Percentiles rank a stretch among this genome's conserved stretches.
phyloP scores from a whole-genome alignment of 495 filamentous ascomycete genomes.

The Beverwykella pulmonaria region DNA sequence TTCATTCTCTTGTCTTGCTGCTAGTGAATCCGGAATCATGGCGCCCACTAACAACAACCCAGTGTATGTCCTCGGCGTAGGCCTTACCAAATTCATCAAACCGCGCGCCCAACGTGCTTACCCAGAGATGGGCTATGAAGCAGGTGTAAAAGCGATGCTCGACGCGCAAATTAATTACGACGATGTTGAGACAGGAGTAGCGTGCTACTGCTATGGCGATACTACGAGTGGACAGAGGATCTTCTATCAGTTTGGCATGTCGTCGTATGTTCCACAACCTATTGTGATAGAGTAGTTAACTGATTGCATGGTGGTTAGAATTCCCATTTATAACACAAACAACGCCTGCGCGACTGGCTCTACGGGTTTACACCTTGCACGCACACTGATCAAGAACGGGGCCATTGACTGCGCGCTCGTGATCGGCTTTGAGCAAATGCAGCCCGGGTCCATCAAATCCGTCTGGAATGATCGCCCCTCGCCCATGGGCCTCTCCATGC shows the following conservation, averaged over 20 bases:
- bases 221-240: conserved; percentile 91
- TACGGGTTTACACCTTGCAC: conserved; percentile 80
- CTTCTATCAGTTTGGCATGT: conserved; percentile 98
- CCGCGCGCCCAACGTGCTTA: conserved; percentile 85
- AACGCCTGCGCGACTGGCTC: conserved; percentile 95
- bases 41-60: conserved; percentile 39
- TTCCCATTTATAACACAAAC: conserved; percentile 54
- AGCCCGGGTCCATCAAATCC: conserved; percentile 72
- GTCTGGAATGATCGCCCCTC: conserved; percentile 77
- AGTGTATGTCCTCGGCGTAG: conserved; percentile 89
- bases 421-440: conserved; percentile 97
- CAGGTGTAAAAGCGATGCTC: conserved; percentile 89
- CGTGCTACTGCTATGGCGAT: conserved; percentile 95
- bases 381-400: conserved; percentile 74
- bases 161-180: conserved; percentile 95
- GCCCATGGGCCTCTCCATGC: conserved; percentile 67
- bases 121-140: conserved; percentile 87
- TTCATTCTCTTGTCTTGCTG: not conserved
- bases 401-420: conserved; percentile 83
- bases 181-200: conserved; percentile 88
- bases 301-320: conserved; percentile 3
- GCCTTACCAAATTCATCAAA: conserved; percentile 98
- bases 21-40: conserved; percentile 1
- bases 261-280: conserved; percentile 67
- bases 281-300: not conserved